A percentile compares a stretch with the other conserved stretches of the same genome.
Evolutionary conservation across 2,329 filamentous ascomycete species (phyloP).

Genomic region (Lachnellula occidentalis): DNA sequence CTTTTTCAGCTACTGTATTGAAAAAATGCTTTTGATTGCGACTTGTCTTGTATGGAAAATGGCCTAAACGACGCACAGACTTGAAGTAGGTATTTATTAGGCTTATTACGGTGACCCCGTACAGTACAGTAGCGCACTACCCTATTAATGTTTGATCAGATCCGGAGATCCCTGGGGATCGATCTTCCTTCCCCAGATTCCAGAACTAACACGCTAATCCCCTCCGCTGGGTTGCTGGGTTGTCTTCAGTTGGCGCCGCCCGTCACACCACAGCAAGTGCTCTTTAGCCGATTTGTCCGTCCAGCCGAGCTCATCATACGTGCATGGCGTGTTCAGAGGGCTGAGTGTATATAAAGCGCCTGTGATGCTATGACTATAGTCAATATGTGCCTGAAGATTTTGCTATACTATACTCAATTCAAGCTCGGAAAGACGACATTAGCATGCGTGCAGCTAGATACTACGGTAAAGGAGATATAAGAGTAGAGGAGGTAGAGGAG

Average conservation of each 20-base stretch:
- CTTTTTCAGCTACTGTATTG: no score
- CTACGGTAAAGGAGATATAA: conserved; percentile 50
- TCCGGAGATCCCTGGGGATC: no score
- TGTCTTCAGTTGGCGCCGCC: not conserved
- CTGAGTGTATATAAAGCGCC: not conserved
- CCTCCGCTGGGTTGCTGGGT: not conserved
- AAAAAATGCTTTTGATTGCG: no score
- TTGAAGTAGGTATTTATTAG: no score
- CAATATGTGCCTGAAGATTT: no score
- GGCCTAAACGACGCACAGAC: no score
- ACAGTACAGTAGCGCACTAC: no score
- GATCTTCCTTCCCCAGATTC: not conserved
- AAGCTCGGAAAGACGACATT: not conserved
- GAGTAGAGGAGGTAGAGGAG: conserved; percentile 46
- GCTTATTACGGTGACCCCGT: no score
- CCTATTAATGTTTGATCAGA: no score
- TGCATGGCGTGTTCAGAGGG: not conserved
- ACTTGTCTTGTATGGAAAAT: no score
- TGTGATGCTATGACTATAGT: no score
- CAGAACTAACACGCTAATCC: not conserved
- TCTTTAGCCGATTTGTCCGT: not conserved
- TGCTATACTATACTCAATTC: no score
- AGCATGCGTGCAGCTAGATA: conserved; percentile 49
- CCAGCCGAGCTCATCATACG: not conserved
- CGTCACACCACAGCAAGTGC: not conserved